phyloP scores from a whole-genome alignment of 202 grass and related monocot genomes.

The Cymbopogon flexuosus region DNA sequence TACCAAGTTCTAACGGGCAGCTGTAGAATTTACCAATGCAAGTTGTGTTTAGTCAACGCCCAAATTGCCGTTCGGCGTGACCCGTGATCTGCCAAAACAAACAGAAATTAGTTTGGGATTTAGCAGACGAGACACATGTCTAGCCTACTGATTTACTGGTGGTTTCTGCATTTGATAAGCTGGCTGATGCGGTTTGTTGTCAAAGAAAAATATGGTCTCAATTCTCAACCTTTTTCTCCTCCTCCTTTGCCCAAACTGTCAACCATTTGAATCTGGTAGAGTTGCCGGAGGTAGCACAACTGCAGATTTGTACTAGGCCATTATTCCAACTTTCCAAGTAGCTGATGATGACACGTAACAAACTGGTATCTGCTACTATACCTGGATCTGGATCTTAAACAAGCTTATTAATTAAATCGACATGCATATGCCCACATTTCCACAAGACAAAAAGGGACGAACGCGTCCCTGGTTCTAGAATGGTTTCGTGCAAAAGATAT shows the following conservation, averaged over 20 bases:
- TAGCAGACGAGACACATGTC: constrained; percentile 10
- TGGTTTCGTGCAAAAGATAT: neutral
- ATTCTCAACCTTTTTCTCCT: neutral
- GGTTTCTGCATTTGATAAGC: no score
- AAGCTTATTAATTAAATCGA: neutral
- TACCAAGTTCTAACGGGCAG: no score
- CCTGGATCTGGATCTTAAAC: neutral
- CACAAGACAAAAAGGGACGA: neutral
- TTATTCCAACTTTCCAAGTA: neutral
- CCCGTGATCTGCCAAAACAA: neutral
- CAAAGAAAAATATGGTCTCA: no score
- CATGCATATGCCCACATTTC: neutral
- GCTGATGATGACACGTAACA: neutral
- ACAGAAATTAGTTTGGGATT: neutral
- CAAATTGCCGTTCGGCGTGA: no score
- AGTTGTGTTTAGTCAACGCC: no score
- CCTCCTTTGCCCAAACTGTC: neutral
- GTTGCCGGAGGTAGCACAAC: no score
- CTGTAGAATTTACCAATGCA: no score
- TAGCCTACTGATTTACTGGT: no score
- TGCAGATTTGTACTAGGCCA: neutral
- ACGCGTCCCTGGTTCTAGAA: neutral
- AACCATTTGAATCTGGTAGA: no score
- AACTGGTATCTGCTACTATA: neutral
- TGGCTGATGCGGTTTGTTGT: no score